Evolutionary conservation across 2,329 filamentous ascomycete genomes (phyloP).

Genomic region (Parafenestella ontariensis): DNA sequence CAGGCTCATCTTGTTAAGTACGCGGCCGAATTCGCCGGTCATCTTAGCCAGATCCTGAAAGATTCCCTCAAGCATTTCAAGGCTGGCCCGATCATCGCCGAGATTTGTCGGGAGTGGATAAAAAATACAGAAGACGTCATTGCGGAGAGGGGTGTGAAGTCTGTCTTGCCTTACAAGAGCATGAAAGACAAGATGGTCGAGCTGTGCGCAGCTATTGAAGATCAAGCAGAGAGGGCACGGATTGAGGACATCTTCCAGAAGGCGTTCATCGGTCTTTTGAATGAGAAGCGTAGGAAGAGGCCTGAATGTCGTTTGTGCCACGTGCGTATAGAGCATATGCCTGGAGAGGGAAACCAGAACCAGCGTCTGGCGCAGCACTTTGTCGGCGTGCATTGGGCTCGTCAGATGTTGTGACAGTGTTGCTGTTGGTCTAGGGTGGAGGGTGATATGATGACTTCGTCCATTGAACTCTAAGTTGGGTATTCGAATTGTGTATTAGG

Average conservation of each 20-base stretch:
- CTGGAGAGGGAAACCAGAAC: too few relatives aligned
- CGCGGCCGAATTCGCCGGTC: constrained; percentile 3
- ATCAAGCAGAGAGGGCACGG: background rate
- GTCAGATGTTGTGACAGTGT: too few relatives aligned
- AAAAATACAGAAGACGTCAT: background rate
- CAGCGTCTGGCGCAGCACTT: too few relatives aligned
- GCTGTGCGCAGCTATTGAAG: background rate
- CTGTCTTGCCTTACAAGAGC: background rate
- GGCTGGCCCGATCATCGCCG: background rate
- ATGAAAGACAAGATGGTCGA: constrained; percentile 8
- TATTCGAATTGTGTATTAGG: too few relatives aligned
- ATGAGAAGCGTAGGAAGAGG: too few relatives aligned
- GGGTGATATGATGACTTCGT: too few relatives aligned
- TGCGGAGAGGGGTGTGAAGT: background rate
- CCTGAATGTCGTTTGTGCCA: too few relatives aligned
- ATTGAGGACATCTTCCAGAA: background rate
- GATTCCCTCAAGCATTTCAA: constrained; percentile 7
- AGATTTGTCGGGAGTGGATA: constrained; percentile 6
- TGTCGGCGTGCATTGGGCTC: background rate
- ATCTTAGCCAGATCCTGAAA: constrained; percentile 4
- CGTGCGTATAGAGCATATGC: too few relatives aligned
- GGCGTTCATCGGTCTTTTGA: too few relatives aligned
- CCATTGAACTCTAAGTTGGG: too few relatives aligned
- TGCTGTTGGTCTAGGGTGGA: too few relatives aligned
- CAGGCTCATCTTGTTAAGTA: background rate